Percentiles rank a stretch among this genome's conserved stretches.
These are phyloP conservation scores for Microcera coccophila DNA, from an alignment of 2,329 filamentous ascomycete genomes.

Conservation along the genomic window DNA sequence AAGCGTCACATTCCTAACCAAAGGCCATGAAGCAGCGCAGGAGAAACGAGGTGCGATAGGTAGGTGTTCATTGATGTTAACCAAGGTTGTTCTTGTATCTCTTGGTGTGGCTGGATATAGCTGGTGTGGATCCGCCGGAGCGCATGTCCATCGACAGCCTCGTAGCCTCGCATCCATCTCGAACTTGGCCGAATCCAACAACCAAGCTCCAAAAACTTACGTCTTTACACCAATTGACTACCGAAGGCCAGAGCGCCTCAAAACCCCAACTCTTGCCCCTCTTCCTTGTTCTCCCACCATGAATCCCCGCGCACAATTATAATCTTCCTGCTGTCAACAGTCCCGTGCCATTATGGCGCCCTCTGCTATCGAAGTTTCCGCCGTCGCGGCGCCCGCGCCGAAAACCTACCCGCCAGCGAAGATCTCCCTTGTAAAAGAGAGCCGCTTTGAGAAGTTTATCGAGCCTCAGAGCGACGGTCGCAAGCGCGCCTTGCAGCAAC, in stretches of 20 bases:
- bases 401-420: conserved; percentile 50
- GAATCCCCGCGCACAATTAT: conserved; percentile 12
- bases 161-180: conserved; percentile 33
- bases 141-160: conserved; percentile 31
- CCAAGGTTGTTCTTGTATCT: too few species aligned
- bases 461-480: conserved; percentile 63
- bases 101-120: not conserved
- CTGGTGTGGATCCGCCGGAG: conserved; percentile 18
- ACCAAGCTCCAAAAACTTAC: conserved; percentile 19
- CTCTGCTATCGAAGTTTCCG: conserved; percentile 47
- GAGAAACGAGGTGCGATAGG: too few species aligned
- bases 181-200: conserved; percentile 12
- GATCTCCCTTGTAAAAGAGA: conserved; percentile 60
- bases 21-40: too few species aligned
- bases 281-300: conserved; percentile 12
- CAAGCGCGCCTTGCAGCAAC: conserved; percentile 58
- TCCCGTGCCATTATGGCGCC: conserved; percentile 44
- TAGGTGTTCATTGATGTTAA: too few species aligned
- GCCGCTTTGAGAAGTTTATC: conserved; percentile 55
- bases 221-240: conserved; percentile 26
- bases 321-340: conserved; percentile 6
- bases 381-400: conserved; percentile 33
- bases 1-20: too few species aligned
- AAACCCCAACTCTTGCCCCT: conserved; percentile 7
- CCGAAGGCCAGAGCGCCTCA: conserved; percentile 10